Evolutionary conservation across 1,139 yeast genomes (phyloP), one percentile per base, ranked within the genome.

Genomic region (Saccharomyces hybrid): DNA sequence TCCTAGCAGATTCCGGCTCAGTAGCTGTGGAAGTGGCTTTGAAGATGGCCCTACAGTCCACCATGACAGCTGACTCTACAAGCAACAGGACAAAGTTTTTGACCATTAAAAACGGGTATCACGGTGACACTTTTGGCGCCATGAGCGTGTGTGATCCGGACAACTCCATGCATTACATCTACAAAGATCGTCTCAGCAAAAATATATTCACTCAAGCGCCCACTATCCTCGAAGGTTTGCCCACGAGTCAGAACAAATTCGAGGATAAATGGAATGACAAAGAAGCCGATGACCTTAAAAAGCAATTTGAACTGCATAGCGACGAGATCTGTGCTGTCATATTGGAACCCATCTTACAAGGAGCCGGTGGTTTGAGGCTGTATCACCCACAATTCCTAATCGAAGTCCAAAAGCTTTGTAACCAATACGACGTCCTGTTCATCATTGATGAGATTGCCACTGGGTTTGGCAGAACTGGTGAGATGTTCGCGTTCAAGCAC

Each of bases 11-110:
- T 52, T 78, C 82, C 5, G 84, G 83, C 13, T 78, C 82, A n/a
- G 83, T 79, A 63, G 73, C 82, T 23, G 79, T 78, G 59, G 83
- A 80, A 63, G 76, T 77, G 60, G 80, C 81, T 7, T 63, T 79
- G 72, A 79, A 78, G 67, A 74, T 79, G 63, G 74, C 75, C 49
- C 73, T 78, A 57, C 83, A 63, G 46, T 58, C 58, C 46, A 58
- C 63, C 7, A 51, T 53, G 47, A n/a, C 50, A 7, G 62, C 57
- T 11, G 50, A 57, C 16, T 19, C 50, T 6, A 32, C 52, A 38
- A 60, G 51, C 16, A 60, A 62, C 41, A 61, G 53, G 16, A 41
- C 13, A 5, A 61, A 59, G 55, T 65, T 67, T 46, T 51, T 66
- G 47, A 65, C 70, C 3, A 61, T 68, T 6, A 57, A 55, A 7